A percentile compares a stretch with the other conserved stretches of the same genome.
Conservation (phyloP, 2,329 filamentous ascomycete species). For the Cercospora sp. region DNA sequence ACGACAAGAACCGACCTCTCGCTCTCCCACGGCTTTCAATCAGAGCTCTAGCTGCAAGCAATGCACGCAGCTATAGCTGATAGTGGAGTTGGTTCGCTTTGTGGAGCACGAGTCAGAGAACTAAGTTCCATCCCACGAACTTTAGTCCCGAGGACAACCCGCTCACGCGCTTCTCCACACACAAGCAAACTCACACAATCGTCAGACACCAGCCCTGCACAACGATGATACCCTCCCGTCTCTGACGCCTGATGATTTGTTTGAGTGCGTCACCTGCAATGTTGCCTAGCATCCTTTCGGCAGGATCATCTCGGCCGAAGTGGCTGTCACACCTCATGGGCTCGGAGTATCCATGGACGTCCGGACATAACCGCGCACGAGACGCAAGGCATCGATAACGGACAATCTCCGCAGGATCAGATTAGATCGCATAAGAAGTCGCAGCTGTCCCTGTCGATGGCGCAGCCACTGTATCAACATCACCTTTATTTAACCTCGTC, state of each 20-base stretch:
- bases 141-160: not conserved
- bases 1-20: not conserved
- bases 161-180: constrained; percentile 4
- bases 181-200: not conserved
- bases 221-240: not conserved
- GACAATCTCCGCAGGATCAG: constrained; percentile 17
- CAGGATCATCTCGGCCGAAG: not conserved
- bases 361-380: constrained; percentile 7
- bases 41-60: not conserved
- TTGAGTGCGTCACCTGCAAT: not conserved
- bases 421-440: constrained; percentile 25
- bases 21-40: not conserved
- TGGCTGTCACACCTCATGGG: not conserved
- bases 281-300: not conserved
- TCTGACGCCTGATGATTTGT: not conserved
- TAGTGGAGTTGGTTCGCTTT: not conserved
- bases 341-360: constrained; percentile 11
- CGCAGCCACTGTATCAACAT: constrained; percentile 14
- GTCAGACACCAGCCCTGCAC: not conserved
- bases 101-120: not conserved
- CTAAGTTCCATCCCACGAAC: constrained; percentile 5
- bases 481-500: not conserved
- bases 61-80: constrained; percentile 1
- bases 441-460: constrained; percentile 15
- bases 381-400: constrained; percentile 1